These are phyloP conservation scores for Buxus sempervirens DNA, from an alignment of 164 flowering plant species.

Conservation along the genomic window DNA sequence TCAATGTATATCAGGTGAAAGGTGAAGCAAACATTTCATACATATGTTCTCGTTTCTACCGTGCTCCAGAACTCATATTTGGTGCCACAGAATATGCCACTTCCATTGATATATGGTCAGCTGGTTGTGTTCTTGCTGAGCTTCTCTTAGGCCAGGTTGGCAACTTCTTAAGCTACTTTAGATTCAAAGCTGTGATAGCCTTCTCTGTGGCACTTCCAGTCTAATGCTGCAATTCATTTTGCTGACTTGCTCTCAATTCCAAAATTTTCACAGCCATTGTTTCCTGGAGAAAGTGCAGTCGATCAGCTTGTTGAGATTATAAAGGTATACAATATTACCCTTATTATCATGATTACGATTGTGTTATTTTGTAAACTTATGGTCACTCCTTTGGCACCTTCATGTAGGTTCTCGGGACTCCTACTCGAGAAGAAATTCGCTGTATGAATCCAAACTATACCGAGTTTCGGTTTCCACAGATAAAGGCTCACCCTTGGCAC, in stretches of 20 bases:
- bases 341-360: not conserved
- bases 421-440: constrained; percentile 94
- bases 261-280: constrained; percentile 57
- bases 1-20: constrained; percentile 48
- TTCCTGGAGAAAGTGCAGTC: constrained; percentile 97
- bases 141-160: constrained; percentile 89
- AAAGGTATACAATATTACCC: constrained; percentile 46
- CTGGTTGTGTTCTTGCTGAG: constrained; percentile 95
- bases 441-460: constrained; percentile 95
- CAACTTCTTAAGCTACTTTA: not conserved
- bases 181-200: not conserved
- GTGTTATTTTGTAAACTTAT: not conserved
- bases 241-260: constrained; percentile 7
- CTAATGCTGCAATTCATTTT: not conserved
- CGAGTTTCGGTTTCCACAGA: constrained; percentile 92
- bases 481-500: constrained; percentile 98
- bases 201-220: not conserved
- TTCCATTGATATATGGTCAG: constrained; percentile 97
- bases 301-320: constrained; percentile 96
- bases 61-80: constrained; percentile 95
- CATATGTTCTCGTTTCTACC: constrained; percentile 92
- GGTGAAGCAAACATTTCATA: constrained; percentile 95
- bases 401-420: constrained; percentile 92
- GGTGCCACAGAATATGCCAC: constrained; percentile 95
- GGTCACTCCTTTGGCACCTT: constrained; percentile 9